phyloP scores from a whole-genome alignment of 305 asterid genomes.

The Ilex paraguariensis region DNA sequence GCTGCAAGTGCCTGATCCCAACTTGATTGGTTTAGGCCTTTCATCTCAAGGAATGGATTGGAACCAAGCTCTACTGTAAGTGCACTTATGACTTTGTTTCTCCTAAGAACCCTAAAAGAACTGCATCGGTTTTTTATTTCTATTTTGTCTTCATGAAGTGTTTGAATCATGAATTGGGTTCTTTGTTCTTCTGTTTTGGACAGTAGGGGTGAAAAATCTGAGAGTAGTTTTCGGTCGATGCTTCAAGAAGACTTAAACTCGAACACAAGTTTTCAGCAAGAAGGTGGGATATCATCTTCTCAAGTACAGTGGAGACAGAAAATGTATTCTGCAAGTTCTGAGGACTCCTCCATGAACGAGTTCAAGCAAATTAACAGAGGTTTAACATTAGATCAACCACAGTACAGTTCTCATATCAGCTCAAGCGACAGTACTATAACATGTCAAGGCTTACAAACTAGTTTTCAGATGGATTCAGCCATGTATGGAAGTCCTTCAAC shows the following conservation, averaged over 20 bases:
- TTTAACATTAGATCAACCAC: slow-evolving; percentile 47
- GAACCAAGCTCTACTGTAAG: slow-evolving; percentile 82
- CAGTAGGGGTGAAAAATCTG: slow-evolving; percentile 55
- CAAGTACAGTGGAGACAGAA: slow-evolving; percentile 59
- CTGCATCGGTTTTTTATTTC: not conserved
- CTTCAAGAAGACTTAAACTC: slow-evolving; percentile 53
- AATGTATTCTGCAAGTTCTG: slow-evolving; percentile 39
- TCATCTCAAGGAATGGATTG: slow-evolving; percentile 74
- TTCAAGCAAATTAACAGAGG: slow-evolving; percentile 48
- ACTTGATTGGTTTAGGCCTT: slow-evolving; percentile 77
- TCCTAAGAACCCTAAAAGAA: too few relatives aligned
- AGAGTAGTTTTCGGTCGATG: slow-evolving; percentile 52
- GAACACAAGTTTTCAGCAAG: slow-evolving; percentile 42
- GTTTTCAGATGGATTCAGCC: slow-evolving; percentile 24
- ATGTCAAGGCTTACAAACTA: slow-evolving; percentile 35
- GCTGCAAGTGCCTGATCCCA: slow-evolving; percentile 34
- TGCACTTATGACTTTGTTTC: not conserved
- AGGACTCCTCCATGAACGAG: slow-evolving; percentile 36
- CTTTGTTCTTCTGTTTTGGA: slow-evolving; percentile 1
- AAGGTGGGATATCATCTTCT: slow-evolving; percentile 19
- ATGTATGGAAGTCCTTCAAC: slow-evolving; percentile 22
- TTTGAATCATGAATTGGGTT: not conserved
- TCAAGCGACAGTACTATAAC: slow-evolving; percentile 41
- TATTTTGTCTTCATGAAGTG: not conserved
- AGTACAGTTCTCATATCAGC: slow-evolving; percentile 40